Percentiles rank a stretch among this genome's conserved stretches.
Conservation (phyloP, 228 moss, liverwort and hornwort genomes). For the Sphagnum magellanicum region DNA sequence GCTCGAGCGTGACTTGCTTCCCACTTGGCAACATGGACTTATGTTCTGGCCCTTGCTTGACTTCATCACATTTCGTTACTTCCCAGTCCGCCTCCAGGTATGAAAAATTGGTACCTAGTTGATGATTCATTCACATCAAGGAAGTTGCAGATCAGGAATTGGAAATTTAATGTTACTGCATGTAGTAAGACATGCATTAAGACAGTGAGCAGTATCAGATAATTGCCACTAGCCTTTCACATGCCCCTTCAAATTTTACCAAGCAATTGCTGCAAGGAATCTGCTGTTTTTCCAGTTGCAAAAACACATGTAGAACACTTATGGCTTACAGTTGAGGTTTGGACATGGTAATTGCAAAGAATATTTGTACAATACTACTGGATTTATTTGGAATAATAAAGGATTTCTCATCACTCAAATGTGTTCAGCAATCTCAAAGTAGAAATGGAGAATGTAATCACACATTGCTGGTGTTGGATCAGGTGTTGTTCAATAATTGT, state of each 20-base stretch:
- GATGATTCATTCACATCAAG: not conserved
- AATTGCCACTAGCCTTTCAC: not conserved
- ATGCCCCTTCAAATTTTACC: not conserved
- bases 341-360: too few relatives aligned
- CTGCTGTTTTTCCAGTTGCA: not conserved
- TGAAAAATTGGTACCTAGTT: not conserved
- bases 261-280: not conserved
- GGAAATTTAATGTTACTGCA: not conserved
- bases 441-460: too few relatives aligned
- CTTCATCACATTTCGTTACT: constrained; percentile 41
- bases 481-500: constrained; percentile 60
- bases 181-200: not conserved
- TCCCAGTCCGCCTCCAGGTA: constrained; percentile 47
- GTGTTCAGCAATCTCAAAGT: too few relatives aligned
- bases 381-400: too few relatives aligned
- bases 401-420: too few relatives aligned
- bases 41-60: constrained; percentile 49
- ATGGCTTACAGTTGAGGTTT: too few relatives aligned
- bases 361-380: too few relatives aligned
- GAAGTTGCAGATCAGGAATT: not conserved
- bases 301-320: too few relatives aligned
- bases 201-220: not conserved
- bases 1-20: constrained; percentile 37
- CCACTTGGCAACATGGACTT: constrained; percentile 45
- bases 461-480: not conserved